A percentile compares a stretch with the other conserved stretches of the same genome.
phyloP scores from a whole-genome alignment of 306 rosid genomes.

The Trichosanthes truncata region DNA sequence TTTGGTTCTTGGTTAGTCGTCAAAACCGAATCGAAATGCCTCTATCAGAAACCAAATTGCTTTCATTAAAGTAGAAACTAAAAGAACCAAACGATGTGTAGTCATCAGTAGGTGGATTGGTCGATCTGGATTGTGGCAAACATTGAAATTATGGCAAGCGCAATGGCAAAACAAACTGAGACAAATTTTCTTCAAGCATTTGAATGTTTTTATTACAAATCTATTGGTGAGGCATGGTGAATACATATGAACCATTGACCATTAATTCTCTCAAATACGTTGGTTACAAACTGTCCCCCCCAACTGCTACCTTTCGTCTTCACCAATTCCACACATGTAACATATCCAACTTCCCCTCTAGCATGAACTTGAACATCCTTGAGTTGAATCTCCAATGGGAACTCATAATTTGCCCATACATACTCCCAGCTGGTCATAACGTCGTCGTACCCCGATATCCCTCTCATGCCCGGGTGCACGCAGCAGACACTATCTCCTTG shows the following conservation, averaged over 20 bases:
- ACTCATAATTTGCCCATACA: constrained; percentile 93
- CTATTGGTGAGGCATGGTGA: constrained; percentile 88
- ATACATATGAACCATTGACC: constrained; percentile 68
- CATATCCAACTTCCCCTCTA: constrained; percentile 69
- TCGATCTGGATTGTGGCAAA: neutral
- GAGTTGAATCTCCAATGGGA: constrained; percentile 67
- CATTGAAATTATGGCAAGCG: neutral
- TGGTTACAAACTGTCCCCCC: constrained; percentile 90
- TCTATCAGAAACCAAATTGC: no score
- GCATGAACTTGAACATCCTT: constrained; percentile 66
- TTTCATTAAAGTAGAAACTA: no score
- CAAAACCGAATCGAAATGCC: no score
- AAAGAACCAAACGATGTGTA: no score
- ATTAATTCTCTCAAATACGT: constrained; percentile 64
- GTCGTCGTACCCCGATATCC: constrained; percentile 72
- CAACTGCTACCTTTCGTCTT: constrained; percentile 80
- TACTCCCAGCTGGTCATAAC: constrained; percentile 87
- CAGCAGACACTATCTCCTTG: constrained; percentile 56
- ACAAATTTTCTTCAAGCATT: neutral
- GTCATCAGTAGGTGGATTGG: neutral
- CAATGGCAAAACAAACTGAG: neutral
- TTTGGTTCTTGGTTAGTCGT: no score
- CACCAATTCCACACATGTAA: constrained; percentile 83
- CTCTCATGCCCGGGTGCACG: constrained; percentile 75
- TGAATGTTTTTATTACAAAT: constrained; percentile 31